Base-by-base conservation (phyloP, 164 flowering plant genomes). In the Tetrastigma voinierianum region DNA sequence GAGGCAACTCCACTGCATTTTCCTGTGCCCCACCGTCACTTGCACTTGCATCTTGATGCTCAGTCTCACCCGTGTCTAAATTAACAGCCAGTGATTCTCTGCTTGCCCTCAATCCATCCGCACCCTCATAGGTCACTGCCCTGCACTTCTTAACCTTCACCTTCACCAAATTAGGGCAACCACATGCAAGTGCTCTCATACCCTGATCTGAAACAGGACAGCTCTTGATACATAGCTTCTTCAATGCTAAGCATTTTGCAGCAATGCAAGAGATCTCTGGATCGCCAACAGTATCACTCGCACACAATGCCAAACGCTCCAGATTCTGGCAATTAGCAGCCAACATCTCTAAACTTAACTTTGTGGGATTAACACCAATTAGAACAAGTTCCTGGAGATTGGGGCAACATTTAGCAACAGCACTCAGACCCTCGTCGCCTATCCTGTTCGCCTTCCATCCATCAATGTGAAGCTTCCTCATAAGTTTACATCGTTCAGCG, bases 401-500 rank as follows among this genome's bases (percentile, higher is more conserved):
- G 15, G 80, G 78, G 62, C 83, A 81, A 40, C 23, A 21, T 51
- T 72, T 81, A 0, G 83, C 80, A 4, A 83, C 81, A 0, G 93
- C 91, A 52, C 78, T 70, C 59, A 95, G 73, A 7, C 97, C 97
- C 18, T 89, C 95, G 55, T 95, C 96, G 0, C 98, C 97, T 3
- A 92, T 90, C 66, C 94, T 70, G 54, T 90, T 95, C 14, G 93
- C 87, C 79, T 86, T 91, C 96, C 97, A 92, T 16, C 98, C 98
- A 72, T 95, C 98, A 61, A 95, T 83, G 59, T 95, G 99, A 51
- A 95, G 89, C 86, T 92, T 95, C 74, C 99, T 74, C 60, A 95
- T 76, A 2, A 83, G 73, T 83, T 81, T 89, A 65, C 98, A 95
- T 0, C 81, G 68, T 56, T 85, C 91, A 2, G 97, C 93, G 0